These are phyloP conservation scores for Sugiyamaella castrensis DNA, from an alignment of 1,139 yeast genomes.

Conservation along the genomic window DNA sequence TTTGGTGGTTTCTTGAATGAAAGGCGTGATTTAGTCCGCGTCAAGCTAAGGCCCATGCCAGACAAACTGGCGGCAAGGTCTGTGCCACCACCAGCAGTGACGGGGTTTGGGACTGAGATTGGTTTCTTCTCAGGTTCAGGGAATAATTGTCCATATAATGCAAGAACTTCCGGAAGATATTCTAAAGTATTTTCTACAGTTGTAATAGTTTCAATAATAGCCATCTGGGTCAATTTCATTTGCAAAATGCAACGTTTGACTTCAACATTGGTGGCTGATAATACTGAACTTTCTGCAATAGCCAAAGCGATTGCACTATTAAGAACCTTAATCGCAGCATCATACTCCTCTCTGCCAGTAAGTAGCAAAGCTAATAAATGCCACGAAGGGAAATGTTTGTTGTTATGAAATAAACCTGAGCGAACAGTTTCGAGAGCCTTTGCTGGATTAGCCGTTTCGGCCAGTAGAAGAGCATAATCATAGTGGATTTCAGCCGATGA, in stretches of 20 bases:
- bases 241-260: constrained; percentile 61
- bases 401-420: constrained; percentile 40
- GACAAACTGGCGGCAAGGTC: not conserved
- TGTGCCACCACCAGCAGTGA: not conserved
- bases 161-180: constrained; percentile 62
- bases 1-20: constrained; percentile 3
- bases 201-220: constrained; percentile 61
- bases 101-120: not conserved
- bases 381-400: constrained; percentile 48
- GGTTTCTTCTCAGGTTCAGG: constrained; percentile 6
- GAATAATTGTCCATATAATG: constrained; percentile 56
- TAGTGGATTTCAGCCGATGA: constrained; percentile 23
- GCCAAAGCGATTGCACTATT: constrained; percentile 39
- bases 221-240: constrained; percentile 71
- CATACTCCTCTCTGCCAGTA: constrained; percentile 51
- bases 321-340: constrained; percentile 45
- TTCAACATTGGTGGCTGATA: constrained; percentile 26
- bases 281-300: constrained; percentile 6
- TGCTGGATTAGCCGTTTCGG: constrained; percentile 27
- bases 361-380: constrained; percentile 51
- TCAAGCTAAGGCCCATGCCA: not conserved
- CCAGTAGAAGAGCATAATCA: constrained; percentile 34
- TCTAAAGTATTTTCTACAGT: constrained; percentile 65
- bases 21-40: constrained; percentile 1
- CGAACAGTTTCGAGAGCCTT: constrained; percentile 36